Base-by-base conservation (phyloP, 2,329 filamentous ascomycete genomes). In the Lachnellula subtilissima region DNA sequence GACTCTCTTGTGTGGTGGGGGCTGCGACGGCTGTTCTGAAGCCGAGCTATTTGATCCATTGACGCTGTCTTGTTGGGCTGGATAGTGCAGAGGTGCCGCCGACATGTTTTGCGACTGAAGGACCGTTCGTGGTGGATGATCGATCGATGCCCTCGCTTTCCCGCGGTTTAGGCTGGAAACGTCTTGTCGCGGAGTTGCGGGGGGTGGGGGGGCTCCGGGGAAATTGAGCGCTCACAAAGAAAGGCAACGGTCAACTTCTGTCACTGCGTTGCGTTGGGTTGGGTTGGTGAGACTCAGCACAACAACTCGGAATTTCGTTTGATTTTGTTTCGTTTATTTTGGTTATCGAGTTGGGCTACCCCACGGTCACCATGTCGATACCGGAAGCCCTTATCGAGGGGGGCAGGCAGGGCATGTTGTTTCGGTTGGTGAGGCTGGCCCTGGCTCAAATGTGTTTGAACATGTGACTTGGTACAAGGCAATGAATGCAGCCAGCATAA, bases 1-100 rank as follows among this genome's bases (percentile, higher is more conserved):
- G 37, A 73, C 71, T 15, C 71, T 63, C 58, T 72, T 72, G 58
- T 72, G 71, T 53, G 65, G 66, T 28, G 61, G 57, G 23, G 53
- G 42, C 15, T 52, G 46, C 19, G 58, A 56, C 23, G 48, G 49
- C 50, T 61, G 59, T 50, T 51, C 56, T 23, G 56, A 48, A 11
- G 54, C 48, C 48, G 61, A 55, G n/a, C 22, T 57, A 56, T 48
- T 54, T 23, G 61, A 58, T 22, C 49, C 55, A 55, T 60, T 60
- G 42, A 61, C 59, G 39, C 43, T 53, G 7, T 60, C 60, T 43
- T 53, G 56, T 46, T 61, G 60, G 32, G 53, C 17, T 50, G 58
- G 52, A 45, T 61, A 62, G 47, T 62, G 61, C 36, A 48, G 42
- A 17, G 59, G 55, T 43, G 58, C 52, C 23, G 57, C 50, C 50